Percentiles rank a stretch among this genome's conserved stretches.
Conservation (phyloP, 1,139 yeast genomes). For the Suhomyces chickasaworum region DNA sequence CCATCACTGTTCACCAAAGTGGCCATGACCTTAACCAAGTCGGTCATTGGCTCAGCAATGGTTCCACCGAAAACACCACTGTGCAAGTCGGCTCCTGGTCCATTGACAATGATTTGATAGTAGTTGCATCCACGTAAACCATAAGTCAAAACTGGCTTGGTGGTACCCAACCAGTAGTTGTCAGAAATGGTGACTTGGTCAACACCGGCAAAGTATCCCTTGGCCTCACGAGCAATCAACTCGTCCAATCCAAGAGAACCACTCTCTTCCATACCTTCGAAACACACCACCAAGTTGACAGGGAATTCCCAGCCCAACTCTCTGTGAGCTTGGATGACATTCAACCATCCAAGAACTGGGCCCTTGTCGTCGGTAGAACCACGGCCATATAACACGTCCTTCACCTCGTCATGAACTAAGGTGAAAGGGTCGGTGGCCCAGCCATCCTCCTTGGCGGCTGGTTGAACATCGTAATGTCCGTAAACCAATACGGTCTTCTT, state of each 20-base stretch:
- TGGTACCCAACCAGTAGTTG: conserved; percentile 98
- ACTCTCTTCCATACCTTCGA: conserved; percentile 99
- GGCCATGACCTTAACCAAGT: conserved; percentile 74
- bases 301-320: conserved; percentile 87
- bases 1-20: conserved; percentile 81
- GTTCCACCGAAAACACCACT: conserved; percentile 98
- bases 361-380: conserved; percentile 98
- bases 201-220: conserved; percentile 76
- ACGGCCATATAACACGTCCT: conserved; percentile 78
- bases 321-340: conserved; percentile 86
- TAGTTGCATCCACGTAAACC: conserved; percentile 97
- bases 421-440: conserved; percentile 93
- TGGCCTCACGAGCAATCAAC: conserved; percentile 77
- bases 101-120: conserved; percentile 77
- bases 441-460: conserved; percentile 89
- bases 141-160: conserved; percentile 93
- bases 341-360: conserved; percentile 97
- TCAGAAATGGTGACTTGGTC: conserved; percentile 96
- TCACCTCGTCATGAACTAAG: conserved; percentile 57
- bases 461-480: conserved; percentile 98
- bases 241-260: conserved; percentile 92
- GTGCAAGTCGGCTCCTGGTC: conserved; percentile 97
- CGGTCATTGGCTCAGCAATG: conserved; percentile 97
- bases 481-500: conserved; percentile 89
- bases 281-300: conserved; percentile 87